A percentile compares a stretch with the other conserved stretches of the same genome.
Conservation (phyloP, 495 filamentous ascomycete species). For the Podospora anserina region DNA sequence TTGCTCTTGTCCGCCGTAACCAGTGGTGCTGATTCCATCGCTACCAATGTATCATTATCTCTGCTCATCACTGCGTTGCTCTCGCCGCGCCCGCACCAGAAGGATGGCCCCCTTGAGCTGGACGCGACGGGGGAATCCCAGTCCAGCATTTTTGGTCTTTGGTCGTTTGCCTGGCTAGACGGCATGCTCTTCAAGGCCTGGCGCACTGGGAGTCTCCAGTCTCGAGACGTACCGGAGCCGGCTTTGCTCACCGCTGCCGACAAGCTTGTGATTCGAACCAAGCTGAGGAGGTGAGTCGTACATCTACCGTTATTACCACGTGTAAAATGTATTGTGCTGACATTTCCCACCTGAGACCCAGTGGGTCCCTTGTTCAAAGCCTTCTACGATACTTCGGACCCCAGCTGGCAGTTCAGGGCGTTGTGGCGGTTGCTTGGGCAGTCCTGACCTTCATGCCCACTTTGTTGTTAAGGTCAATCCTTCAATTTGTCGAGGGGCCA, state of each 20-base stretch:
- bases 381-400: conserved; percentile 8
- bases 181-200: conserved; percentile 16
- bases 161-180: conserved; percentile 12
- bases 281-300: conserved; percentile 4
- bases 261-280: background rate
- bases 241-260: conserved; percentile 10
- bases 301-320: background rate
- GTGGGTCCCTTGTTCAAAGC: background rate
- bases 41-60: background rate
- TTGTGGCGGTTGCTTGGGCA: conserved; percentile 7
- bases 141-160: conserved; percentile 17
- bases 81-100: background rate
- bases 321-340: background rate
- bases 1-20: background rate
- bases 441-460: conserved; percentile 16
- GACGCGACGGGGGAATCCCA: conserved; percentile 13
- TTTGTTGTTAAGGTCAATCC: conserved; percentile 13
- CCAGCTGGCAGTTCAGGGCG: background rate
- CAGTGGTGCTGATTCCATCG: background rate
- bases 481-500: conserved; percentile 16
- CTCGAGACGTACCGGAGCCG: conserved; percentile 6
- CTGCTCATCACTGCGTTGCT: conserved; percentile 1
- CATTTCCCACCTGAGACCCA: background rate
- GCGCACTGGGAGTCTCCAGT: conserved; percentile 5
- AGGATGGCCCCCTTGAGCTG: conserved; percentile 1